Conservation (phyloP, 2,329 filamentous ascomycete species). For the Ophiosphaerella herpotricha region DNA sequence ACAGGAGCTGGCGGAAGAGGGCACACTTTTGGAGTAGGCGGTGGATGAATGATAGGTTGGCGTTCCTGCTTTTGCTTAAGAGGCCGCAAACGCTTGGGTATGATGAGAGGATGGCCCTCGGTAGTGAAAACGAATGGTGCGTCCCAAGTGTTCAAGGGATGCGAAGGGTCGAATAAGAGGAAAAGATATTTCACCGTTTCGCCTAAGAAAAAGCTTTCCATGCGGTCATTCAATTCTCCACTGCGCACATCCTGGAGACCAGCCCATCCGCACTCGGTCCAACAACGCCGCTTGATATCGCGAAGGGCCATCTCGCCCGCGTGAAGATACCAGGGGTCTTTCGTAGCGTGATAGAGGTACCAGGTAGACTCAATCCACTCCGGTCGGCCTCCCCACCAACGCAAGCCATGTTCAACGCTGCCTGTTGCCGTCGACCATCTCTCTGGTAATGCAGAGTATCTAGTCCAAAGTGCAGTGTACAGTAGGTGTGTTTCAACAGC, state of each 20-base stretch:
- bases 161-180: conserved; percentile 81
- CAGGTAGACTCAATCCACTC: conserved; percentile 98
- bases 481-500: conserved; percentile 88
- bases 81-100: conserved; percentile 60
- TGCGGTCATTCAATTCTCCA: conserved; percentile 89
- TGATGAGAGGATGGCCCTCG: conserved; percentile 89
- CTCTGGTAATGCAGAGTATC: conserved; percentile 92
- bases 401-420: conserved; percentile 81
- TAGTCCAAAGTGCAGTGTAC: conserved; percentile 91
- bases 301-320: conserved; percentile 93
- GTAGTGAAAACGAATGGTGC: conserved; percentile 92
- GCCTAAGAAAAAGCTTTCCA: conserved; percentile 98
- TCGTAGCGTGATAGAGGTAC: conserved; percentile 90
- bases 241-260: conserved; percentile 65
- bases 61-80: conserved; percentile 6
- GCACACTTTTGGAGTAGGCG: conserved; percentile 60
- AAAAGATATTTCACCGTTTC: conserved; percentile 97
- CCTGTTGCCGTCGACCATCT: conserved; percentile 87
- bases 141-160: conserved; percentile 86
- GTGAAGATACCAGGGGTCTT: conserved; percentile 94
- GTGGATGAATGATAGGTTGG: conserved; percentile 9
- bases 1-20: conserved; percentile 63
- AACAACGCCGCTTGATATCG: conserved; percentile 87
- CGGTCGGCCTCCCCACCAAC: conserved; percentile 93
- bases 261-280: conserved; percentile 91